These are phyloP conservation scores for Laburnicola sp. DNA, from an alignment of 2,329 filamentous ascomycete species.

Conservation along the genomic window DNA sequence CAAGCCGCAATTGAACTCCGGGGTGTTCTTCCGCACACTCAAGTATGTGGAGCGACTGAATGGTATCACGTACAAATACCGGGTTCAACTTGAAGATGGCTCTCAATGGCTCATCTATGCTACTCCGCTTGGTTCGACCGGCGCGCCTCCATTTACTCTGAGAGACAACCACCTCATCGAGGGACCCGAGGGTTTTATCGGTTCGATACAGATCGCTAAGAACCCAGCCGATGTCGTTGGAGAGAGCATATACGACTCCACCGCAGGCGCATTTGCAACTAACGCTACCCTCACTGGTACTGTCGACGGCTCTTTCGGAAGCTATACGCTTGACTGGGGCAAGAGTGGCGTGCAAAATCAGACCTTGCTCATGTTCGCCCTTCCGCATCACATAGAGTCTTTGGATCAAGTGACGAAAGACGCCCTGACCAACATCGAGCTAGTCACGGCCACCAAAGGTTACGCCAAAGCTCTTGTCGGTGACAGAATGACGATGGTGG, in stretches of 20 bases:
- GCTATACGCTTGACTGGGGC: conserved; percentile 72
- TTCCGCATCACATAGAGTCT: conserved; percentile 82
- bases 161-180: conserved; percentile 67
- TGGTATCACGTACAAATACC: conserved; percentile 73
- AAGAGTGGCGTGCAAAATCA: conserved; percentile 65
- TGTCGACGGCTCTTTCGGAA: conserved; percentile 54
- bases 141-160: conserved; percentile 69
- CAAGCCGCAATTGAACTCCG: conserved; percentile 72
- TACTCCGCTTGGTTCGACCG: conserved; percentile 56
- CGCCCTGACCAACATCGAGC: conserved; percentile 56
- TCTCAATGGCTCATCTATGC: conserved; percentile 78
- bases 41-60: conserved; percentile 30
- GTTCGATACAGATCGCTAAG: conserved; percentile 83
- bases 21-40: conserved; percentile 74
- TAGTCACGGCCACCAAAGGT: conserved; percentile 87
- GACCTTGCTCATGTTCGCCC: conserved; percentile 79
- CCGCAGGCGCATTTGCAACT: conserved; percentile 75
- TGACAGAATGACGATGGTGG: conserved; percentile 67
- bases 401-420: conserved; percentile 63
- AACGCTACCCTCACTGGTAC: conserved; percentile 58
- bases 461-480: conserved; percentile 66
- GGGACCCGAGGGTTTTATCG: conserved; percentile 69
- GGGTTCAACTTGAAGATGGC: conserved; percentile 70
- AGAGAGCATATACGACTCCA: conserved; percentile 71
- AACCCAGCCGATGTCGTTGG: conserved; percentile 59